Percentiles rank a stretch among this genome's conserved stretches.
Evolutionary conservation across 129 eudicot genomes (phyloP).

Genomic region (Sambucus nigra): DNA sequence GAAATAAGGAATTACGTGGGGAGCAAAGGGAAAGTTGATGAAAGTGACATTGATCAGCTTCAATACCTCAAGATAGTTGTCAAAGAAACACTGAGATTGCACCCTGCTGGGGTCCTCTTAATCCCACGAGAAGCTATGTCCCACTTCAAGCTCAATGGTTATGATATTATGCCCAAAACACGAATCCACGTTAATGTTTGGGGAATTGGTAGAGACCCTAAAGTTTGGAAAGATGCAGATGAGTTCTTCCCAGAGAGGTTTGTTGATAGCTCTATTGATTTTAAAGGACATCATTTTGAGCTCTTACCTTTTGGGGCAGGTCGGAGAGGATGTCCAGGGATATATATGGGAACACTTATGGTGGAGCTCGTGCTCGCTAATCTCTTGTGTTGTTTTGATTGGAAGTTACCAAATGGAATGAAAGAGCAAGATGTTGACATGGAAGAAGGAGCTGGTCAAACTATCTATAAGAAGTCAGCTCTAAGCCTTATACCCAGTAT

Average conservation of each 20-base stretch:
- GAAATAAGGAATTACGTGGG: background rate
- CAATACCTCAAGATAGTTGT: background rate
- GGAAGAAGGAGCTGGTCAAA: constrained; percentile 6
- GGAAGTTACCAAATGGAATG: constrained; percentile 3
- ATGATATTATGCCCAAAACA: constrained; percentile 1
- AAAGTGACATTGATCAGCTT: background rate
- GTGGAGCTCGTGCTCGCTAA: constrained; percentile 4
- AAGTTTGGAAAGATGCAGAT: background rate
- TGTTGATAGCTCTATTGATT: background rate
- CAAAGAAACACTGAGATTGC: constrained; percentile 4
- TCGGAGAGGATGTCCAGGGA: constrained; percentile 3
- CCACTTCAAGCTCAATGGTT: background rate
- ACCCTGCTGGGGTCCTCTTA: background rate
- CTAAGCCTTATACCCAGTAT: background rate
- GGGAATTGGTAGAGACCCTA: constrained; percentile 4
- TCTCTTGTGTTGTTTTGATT: background rate
- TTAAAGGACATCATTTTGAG: background rate
- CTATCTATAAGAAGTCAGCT: constrained; percentile 3
- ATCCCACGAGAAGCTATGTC: background rate
- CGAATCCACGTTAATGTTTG: background rate
- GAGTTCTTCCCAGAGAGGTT: constrained; percentile 2
- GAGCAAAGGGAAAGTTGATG: background rate
- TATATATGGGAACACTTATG: background rate
- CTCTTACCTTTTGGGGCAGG: constrained; percentile 6
- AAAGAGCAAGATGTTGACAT: constrained; percentile 1